Percentiles rank a stretch among this genome's conserved stretches.
Conservation (phyloP, 2,329 filamentous ascomycete species). For the Neofusicoccum cordaticola region DNA sequence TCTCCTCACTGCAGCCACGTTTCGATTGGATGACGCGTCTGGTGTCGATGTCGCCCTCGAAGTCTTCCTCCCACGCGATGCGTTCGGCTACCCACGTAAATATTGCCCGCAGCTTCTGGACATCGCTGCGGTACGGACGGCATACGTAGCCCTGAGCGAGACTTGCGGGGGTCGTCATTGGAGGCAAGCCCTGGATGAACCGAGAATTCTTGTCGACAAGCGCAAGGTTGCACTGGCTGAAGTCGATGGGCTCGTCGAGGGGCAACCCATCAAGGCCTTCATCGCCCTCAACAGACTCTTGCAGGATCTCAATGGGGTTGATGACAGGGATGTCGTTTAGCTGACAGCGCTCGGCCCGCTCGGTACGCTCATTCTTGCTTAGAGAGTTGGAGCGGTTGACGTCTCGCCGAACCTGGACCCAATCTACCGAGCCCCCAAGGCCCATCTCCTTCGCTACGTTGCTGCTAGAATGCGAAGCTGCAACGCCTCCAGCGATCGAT, state of each 20-base stretch:
- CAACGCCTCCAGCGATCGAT: conserved; percentile 53
- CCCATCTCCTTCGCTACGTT: conserved; percentile 67
- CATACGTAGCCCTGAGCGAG: conserved; percentile 91
- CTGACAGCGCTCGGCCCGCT: conserved; percentile 83
- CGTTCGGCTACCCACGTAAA: conserved; percentile 98
- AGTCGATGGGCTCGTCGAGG: conserved; percentile 79
- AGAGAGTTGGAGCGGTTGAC: conserved; percentile 93
- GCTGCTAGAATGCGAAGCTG: conserved; percentile 23
- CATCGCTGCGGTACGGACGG: conserved; percentile 88
- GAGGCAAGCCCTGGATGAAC: conserved; percentile 80
- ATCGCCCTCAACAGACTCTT: conserved; percentile 81
- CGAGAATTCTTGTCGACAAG: conserved; percentile 95
- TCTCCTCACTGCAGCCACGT: conserved; percentile 83
- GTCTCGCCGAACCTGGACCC: conserved; percentile 96
- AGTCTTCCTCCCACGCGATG: conserved; percentile 92
- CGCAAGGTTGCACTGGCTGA: conserved; percentile 71
- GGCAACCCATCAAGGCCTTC: conserved; percentile 83
- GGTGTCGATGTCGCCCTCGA: conserved; percentile 80
- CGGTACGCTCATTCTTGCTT: conserved; percentile 80
- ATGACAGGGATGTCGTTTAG: conserved; percentile 91
- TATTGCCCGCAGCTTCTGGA: conserved; percentile 87
- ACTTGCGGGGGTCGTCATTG: conserved; percentile 75
- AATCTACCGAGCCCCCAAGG: conserved; percentile 61
- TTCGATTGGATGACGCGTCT: conserved; percentile 79
- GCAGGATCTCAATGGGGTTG: conserved; percentile 84